A percentile compares a stretch with the other conserved stretches of the same genome.
phyloP scores from a whole-genome alignment of 2,329 filamentous ascomycete genomes.

The Uncinocarpus reesii region DNA sequence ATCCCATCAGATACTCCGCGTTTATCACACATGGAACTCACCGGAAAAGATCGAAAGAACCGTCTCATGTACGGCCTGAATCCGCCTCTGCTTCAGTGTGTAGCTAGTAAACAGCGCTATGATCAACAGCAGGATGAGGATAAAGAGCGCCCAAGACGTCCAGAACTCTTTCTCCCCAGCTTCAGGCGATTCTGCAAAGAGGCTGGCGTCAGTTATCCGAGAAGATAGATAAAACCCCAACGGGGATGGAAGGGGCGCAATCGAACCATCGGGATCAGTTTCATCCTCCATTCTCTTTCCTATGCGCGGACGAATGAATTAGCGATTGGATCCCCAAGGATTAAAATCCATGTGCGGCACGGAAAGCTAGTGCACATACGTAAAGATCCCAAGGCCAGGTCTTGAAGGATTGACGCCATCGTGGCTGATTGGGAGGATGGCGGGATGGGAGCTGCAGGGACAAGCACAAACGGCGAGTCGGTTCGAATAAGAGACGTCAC shows the following conservation, averaged over 20 bases:
- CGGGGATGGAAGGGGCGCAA: not conserved
- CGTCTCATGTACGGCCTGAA: slow-evolving; percentile 95
- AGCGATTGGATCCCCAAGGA: not conserved
- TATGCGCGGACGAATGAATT: slow-evolving; percentile 1
- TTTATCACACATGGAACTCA: slow-evolving; percentile 29
- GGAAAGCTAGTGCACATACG: slow-evolving; percentile 24
- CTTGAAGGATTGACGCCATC: slow-evolving; percentile 30
- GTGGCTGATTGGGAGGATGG: slow-evolving; percentile 16
- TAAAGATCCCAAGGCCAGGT: slow-evolving; percentile 28
- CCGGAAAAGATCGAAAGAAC: slow-evolving; percentile 97
- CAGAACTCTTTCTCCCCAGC: slow-evolving; percentile 87
- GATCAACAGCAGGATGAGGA: slow-evolving; percentile 88
- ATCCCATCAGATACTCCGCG: not conserved
- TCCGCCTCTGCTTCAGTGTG: slow-evolving; percentile 88
- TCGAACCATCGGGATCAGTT: slow-evolving; percentile 18
- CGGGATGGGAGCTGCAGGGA: slow-evolving; percentile 12
- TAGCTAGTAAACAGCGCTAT: slow-evolving; percentile 95
- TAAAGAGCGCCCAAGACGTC: slow-evolving; percentile 94
- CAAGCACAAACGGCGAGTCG: slow-evolving; percentile 29
- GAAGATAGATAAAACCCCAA: not conserved
- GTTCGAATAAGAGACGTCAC: slow-evolving; percentile 24
- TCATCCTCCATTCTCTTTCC: slow-evolving; percentile 18
- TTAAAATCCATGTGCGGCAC: not conserved
- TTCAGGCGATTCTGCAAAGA: slow-evolving; percentile 52
- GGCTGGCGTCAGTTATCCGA: not conserved